Percentiles rank a stretch among this genome's conserved stretches.
Evolutionary conservation across 345 rosid genomes (phyloP).

Genomic region (Abelmoschus esculentus): DNA sequence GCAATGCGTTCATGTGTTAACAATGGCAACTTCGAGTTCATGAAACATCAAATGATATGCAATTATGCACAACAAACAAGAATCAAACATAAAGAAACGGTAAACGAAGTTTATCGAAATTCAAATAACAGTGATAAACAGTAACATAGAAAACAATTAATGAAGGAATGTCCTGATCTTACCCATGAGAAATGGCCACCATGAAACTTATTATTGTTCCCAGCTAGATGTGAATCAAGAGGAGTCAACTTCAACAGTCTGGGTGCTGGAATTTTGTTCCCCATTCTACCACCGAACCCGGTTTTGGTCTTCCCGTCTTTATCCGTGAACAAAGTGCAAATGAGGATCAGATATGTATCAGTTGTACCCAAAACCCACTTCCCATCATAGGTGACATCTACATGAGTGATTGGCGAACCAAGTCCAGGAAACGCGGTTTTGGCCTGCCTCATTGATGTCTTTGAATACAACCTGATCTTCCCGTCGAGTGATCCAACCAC

Average conservation of each 20-base stretch:
- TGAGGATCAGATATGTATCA: constrained; percentile 74
- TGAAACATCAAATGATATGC: not conserved
- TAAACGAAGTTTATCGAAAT: not conserved
- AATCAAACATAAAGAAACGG: not conserved
- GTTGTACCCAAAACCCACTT: constrained; percentile 95
- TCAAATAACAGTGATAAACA: not conserved
- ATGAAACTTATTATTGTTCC: constrained; percentile 69
- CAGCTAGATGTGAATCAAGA: constrained; percentile 84
- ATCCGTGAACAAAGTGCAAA: constrained; percentile 88
- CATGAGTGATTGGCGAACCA: constrained; percentile 83
- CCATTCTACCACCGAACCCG: constrained; percentile 93
- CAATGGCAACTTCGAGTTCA: no score
- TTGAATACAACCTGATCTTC: constrained; percentile 84
- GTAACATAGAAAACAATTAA: not conserved
- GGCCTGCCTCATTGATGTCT: constrained; percentile 85
- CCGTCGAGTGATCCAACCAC: constrained; percentile 91
- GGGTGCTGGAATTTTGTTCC: constrained; percentile 92
- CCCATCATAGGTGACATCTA: constrained; percentile 93
- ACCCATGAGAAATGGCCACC: constrained; percentile 99
- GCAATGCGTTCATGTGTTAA: no score
- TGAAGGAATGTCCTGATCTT: constrained; percentile 18
- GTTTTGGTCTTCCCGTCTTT: constrained; percentile 86
- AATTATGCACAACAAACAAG: not conserved
- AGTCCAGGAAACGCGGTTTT: constrained; percentile 98
- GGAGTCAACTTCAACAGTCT: constrained; percentile 89